Evolutionary conservation across 495 filamentous ascomycete genomes (phyloP), one percentile per base, ranked within the genome.

Genomic region (Penicillium verhagenii): DNA sequence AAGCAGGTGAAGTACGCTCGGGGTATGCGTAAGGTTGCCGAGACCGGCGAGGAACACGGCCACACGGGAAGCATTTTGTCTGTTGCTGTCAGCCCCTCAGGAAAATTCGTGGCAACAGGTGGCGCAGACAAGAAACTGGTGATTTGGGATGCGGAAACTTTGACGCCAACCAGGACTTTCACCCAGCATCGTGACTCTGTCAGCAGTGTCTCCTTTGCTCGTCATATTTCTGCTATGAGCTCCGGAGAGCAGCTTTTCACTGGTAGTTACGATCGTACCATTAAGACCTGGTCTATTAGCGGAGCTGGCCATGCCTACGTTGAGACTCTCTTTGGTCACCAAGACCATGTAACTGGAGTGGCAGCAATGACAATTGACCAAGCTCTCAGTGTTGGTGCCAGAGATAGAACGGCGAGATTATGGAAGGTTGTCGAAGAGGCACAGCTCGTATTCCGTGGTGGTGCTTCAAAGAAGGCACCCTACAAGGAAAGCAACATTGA

Each of bases 361-460:
- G 86, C 88, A 35, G 90, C 92, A 6, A 80, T 96, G 60, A 85
- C 83, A 11, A 83, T 88, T 50, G 94, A 98, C 71, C 85, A 90
- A 29, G 97, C 94, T 68, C 79, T 97, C 49, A 90, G 85, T 56
- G 94, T 96, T 18, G 94, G 94, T 54, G 88, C 88, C 25, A 80
- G 93, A 46, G 94, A 98, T 66, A 86, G 93, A 20, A 96, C 94
- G 1, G 92, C 92, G n/a, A 79, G 94, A 25, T 71, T 96, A 56
- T 98, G 94, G 94, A 98, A 97, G 69, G 92, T 97, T 2, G 85
- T 91, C 23, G 94, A 98, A 52, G 94, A 98, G 65, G 88, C 86
- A 1, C 95, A 97, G 65, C 80, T 97, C 4, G 92, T 97, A 1
- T 98, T 97, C 72, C 87, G 93, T 35, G 93, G 92, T 39, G 91